Percentiles rank a stretch among this genome's conserved stretches.
Evolutionary conservation across 805 yeast species (phyloP).

Genomic region (Yamadazyma ubonensis): DNA sequence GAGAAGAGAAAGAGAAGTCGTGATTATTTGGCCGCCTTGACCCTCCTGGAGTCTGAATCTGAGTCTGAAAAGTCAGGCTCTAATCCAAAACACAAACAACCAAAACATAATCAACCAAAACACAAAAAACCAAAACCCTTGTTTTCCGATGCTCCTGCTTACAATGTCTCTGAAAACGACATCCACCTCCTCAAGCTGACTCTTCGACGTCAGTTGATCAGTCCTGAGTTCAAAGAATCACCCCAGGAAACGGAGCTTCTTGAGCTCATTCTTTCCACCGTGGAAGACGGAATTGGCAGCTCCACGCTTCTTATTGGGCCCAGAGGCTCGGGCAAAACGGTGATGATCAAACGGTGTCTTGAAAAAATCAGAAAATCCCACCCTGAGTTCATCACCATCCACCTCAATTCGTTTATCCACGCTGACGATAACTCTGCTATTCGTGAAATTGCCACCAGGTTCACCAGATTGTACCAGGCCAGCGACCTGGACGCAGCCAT

Average conservation of each 20-base stretch:
- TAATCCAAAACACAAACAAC: background rate
- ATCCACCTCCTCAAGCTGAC: no score
- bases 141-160: background rate
- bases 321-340: conserved; percentile 71
- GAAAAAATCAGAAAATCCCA: conserved; percentile 39
- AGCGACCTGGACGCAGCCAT: conserved; percentile 5
- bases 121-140: background rate
- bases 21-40: background rate
- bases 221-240: conserved; percentile 18
- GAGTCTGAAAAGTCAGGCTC: no score
- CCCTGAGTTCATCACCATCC: conserved; percentile 56
- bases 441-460: conserved; percentile 80
- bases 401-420: conserved; percentile 70
- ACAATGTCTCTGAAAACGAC: no score
- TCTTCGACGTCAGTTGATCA: conserved; percentile 25
- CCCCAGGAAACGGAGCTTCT: conserved; percentile 50
- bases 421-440: conserved; percentile 76
- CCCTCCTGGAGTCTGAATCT: background rate
- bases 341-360: conserved; percentile 59
- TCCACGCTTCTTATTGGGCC: conserved; percentile 83
- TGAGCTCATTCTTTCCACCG: conserved; percentile 59
- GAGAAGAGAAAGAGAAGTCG: background rate
- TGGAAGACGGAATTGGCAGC: conserved; percentile 70
- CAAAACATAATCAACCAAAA: no score
- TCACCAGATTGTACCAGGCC: conserved; percentile 44